Conservation (phyloP, 2,329 filamentous ascomycete genomes). For the Tolypocladium guangdongense region DNA sequence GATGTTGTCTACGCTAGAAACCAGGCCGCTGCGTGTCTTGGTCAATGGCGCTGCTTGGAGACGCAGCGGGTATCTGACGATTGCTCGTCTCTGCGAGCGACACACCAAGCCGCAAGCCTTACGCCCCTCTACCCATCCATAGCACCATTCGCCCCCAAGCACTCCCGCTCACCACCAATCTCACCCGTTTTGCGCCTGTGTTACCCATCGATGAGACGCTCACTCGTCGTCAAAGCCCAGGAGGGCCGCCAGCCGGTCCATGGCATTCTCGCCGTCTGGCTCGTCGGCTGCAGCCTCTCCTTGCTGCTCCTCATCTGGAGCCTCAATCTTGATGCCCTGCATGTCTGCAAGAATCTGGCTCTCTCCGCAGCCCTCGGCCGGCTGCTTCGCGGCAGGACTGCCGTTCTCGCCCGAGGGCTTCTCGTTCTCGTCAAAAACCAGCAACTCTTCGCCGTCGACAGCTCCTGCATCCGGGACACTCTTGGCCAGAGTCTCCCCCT, state of each 20-base stretch:
- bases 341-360: background rate
- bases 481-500: background rate
- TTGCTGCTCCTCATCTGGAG: background rate
- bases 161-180: too few relatives aligned
- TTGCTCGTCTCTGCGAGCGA: background rate
- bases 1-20: background rate
- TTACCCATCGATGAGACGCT: background rate
- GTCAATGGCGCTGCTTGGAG: background rate
- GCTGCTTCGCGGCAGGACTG: background rate
- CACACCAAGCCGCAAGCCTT: background rate
- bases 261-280: background rate
- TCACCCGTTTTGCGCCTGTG: too few relatives aligned
- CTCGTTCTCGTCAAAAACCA: background rate
- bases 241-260: constrained; percentile 1
- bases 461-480: background rate
- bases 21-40: background rate
- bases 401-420: background rate
- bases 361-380: too few relatives aligned
- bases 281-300: background rate
- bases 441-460: background rate
- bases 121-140: background rate
- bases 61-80: background rate
- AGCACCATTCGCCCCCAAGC: background rate
- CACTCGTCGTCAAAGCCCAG: background rate
- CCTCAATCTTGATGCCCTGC: background rate